A percentile compares a stretch with the other conserved stretches of the same genome.
Conservation (phyloP, 1,139 yeast genomes). For the Wickerhamomyces sp. region DNA sequence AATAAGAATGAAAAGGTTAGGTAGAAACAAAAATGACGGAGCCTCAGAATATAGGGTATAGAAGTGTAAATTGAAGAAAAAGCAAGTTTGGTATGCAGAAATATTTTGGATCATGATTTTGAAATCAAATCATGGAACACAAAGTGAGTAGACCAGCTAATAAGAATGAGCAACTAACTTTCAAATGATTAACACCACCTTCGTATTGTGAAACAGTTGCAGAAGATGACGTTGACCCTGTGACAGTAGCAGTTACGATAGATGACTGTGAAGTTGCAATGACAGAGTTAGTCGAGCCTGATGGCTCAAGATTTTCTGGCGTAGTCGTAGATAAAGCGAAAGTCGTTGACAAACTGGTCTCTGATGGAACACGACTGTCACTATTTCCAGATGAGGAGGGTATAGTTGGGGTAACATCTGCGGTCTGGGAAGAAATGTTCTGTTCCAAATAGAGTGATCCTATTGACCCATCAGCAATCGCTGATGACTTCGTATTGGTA, state of each 20-base stretch:
- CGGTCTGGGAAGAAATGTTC: too few relatives aligned
- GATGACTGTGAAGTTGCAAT: background rate
- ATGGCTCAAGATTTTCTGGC: too few relatives aligned
- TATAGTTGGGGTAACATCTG: too few relatives aligned
- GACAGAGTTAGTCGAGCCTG: too few relatives aligned
- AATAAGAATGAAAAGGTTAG: background rate
- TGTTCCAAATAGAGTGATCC: too few relatives aligned
- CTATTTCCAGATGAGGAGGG: too few relatives aligned
- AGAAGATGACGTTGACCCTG: background rate
- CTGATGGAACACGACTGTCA: too few relatives aligned
- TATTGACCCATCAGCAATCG: too few relatives aligned
- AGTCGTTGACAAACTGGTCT: too few relatives aligned
- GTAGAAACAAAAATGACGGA: background rate
- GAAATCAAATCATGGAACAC: background rate
- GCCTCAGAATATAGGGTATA: background rate
- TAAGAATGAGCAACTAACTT: background rate
- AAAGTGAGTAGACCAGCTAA: background rate
- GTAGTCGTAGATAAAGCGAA: too few relatives aligned
- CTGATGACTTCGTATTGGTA: too few relatives aligned
- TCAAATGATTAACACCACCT: slow-evolving; percentile 1
- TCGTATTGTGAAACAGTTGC: background rate
- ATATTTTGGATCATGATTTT: background rate
- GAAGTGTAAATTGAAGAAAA: background rate
- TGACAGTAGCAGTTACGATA: background rate
- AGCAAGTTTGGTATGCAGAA: background rate